Evolutionary conservation across 257 asterid species (phyloP).

Genomic region (Solanum habrochaites): DNA sequence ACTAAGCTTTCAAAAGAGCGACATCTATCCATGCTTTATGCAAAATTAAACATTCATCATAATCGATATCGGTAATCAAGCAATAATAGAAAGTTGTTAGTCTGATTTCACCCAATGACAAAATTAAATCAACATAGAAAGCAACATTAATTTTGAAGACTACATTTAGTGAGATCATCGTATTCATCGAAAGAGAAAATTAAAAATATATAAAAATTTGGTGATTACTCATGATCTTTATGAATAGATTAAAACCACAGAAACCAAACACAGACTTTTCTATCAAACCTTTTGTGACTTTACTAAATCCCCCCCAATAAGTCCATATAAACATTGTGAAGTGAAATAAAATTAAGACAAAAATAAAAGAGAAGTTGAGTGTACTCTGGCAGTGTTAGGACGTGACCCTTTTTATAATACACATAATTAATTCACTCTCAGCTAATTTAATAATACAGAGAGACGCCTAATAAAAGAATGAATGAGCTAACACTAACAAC

Average conservation of each 20-base stretch:
- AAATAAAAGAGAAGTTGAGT: neutral
- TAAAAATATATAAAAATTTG: too few species aligned
- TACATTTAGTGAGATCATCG: neutral
- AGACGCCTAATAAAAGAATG: neutral
- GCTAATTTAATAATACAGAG: neutral
- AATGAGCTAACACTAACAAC: neutral
- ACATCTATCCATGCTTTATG: rapidly evolving
- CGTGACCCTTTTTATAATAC: too few species aligned
- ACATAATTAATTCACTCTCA: too few species aligned
- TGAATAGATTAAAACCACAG: neutral
- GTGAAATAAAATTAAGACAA: neutral
- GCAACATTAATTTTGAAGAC: neutral
- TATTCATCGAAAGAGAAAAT: neutral
- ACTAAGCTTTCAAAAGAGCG: neutral
- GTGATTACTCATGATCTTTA: neutral
- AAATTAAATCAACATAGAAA: neutral
- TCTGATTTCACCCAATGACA: neutral
- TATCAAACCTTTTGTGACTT: neutral
- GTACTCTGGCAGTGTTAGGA: neutral
- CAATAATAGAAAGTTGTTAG: neutral
- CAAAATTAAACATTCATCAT: too few species aligned
- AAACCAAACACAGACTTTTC: neutral
- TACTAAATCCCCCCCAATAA: neutral
- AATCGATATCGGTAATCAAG: neutral
- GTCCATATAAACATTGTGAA: neutral